Evolutionary conservation across 2,329 filamentous ascomycete genomes (phyloP).

Genomic region (Fusarium annulatum): DNA sequence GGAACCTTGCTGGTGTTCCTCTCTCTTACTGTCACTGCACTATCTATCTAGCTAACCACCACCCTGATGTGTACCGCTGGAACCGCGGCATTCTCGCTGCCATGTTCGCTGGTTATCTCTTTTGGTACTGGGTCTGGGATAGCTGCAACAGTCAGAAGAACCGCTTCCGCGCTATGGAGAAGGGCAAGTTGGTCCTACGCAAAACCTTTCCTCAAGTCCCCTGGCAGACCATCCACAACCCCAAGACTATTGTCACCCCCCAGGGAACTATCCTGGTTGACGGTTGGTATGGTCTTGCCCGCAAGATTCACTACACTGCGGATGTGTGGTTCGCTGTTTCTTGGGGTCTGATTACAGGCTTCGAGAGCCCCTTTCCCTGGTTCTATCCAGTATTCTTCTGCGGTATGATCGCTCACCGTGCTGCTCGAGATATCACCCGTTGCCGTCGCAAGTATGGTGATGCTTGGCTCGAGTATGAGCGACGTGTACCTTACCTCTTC

Average conservation of each 20-base stretch:
- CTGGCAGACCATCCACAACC: constrained; percentile 85
- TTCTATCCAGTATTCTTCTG: constrained; percentile 89
- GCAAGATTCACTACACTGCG: constrained; percentile 68
- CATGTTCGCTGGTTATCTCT: constrained; percentile 78
- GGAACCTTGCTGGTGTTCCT: constrained; percentile 92
- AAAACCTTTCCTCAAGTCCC: constrained; percentile 91
- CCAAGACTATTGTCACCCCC: constrained; percentile 78
- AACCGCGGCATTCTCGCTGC: constrained; percentile 73
- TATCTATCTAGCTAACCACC: constrained; percentile 86
- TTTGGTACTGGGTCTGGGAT: constrained; percentile 92
- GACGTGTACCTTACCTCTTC: constrained; percentile 83
- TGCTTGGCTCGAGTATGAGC: constrained; percentile 83
- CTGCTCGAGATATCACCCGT: constrained; percentile 78
- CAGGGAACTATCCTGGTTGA: constrained; percentile 82
- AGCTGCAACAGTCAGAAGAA: constrained; percentile 95
- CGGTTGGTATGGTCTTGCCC: constrained; percentile 83
- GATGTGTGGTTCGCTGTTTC: constrained; percentile 62
- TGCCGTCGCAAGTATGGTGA: constrained; percentile 86
- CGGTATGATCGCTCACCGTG: constrained; percentile 84
- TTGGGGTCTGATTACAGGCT: constrained; percentile 64
- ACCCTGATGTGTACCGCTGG: constrained; percentile 81
- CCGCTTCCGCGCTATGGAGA: constrained; percentile 84
- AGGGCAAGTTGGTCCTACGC: constrained; percentile 75
- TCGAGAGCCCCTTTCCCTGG: constrained; percentile 83
- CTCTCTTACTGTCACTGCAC: constrained; percentile 95